phyloP scores from a whole-genome alignment of 2,329 filamentous ascomycete species.

The Ceratocystis destructans region DNA sequence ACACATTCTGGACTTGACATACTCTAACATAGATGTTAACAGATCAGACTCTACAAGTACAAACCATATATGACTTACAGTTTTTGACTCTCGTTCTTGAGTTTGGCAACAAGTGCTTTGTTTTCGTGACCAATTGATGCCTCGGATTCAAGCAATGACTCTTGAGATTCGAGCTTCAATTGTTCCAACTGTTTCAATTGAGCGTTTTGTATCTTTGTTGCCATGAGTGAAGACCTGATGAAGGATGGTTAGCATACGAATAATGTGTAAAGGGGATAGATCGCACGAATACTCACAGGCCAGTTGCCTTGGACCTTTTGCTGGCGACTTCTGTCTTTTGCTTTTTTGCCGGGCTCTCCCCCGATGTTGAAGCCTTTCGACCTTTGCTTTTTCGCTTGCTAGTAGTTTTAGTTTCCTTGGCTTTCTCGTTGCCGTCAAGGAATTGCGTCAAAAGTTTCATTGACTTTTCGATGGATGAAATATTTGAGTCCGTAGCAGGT shows the following conservation, averaged over 20 bases:
- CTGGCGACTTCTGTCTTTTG: background rate
- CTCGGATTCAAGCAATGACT: conserved; percentile 9
- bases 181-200: conserved; percentile 13
- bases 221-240: conserved; percentile 8
- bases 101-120: conserved; percentile 2
- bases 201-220: conserved; percentile 10
- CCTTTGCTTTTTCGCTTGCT: background rate
- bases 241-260: background rate
- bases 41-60: background rate
- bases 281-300: conserved; percentile 5
- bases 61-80: conserved; percentile 9
- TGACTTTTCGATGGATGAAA: background rate
- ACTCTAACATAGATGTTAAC: conserved; percentile 7
- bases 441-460: conserved; percentile 3
- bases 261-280: background rate
- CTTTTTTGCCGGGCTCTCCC: conserved; percentile 6
- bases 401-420: background rate
- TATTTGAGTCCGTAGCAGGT: background rate
- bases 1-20: conserved; percentile 9
- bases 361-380: background rate
- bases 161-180: conserved; percentile 4
- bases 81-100: conserved; percentile 12
- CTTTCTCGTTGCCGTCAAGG: background rate
- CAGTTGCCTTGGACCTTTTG: background rate
- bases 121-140: conserved; percentile 9